phyloP scores from a whole-genome alignment of 805 yeast species.

The Schizosaccharomyces pombe region DNA sequence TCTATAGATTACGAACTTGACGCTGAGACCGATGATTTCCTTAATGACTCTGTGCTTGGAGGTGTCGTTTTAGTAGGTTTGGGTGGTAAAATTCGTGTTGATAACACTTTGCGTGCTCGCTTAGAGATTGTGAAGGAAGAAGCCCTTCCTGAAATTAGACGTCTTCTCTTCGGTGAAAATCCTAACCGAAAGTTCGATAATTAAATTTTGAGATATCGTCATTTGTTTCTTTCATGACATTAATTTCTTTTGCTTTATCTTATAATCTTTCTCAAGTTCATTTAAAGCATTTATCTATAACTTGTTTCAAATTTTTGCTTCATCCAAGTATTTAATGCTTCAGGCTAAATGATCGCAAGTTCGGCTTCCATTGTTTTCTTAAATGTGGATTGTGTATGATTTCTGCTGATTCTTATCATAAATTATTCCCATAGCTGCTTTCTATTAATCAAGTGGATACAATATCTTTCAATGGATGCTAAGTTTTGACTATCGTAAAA shows the following conservation, averaged over 20 bases:
- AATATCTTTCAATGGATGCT: too few relatives aligned
- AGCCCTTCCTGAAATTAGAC: constrained; percentile 78
- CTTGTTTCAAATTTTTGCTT: too few relatives aligned
- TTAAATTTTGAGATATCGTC: background rate
- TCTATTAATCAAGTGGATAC: too few relatives aligned
- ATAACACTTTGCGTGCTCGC: constrained; percentile 89
- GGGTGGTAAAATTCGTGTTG: constrained; percentile 62
- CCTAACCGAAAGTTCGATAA: background rate
- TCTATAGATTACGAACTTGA: constrained; percentile 27
- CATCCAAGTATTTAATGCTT: too few relatives aligned
- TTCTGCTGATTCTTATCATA: too few relatives aligned
- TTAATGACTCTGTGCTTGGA: constrained; percentile 49
- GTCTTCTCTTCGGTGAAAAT: constrained; percentile 49
- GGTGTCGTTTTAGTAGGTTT: constrained; percentile 57
- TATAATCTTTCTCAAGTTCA: background rate
- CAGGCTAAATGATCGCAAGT: too few relatives aligned
- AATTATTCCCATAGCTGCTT: too few relatives aligned
- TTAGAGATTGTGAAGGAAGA: constrained; percentile 57
- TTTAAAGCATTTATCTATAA: background rate
- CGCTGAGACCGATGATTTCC: constrained; percentile 31
- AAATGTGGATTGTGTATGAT: too few relatives aligned
- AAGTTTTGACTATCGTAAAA: too few relatives aligned
- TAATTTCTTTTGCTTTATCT: background rate
- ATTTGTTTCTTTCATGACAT: background rate
- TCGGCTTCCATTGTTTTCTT: too few relatives aligned